A percentile compares a stretch with the other conserved stretches of the same genome.
These are phyloP conservation scores for Funneliformis mosseae DNA, from an alignment of 192 early-diverging fungal genomes.

Conservation along the genomic window DNA sequence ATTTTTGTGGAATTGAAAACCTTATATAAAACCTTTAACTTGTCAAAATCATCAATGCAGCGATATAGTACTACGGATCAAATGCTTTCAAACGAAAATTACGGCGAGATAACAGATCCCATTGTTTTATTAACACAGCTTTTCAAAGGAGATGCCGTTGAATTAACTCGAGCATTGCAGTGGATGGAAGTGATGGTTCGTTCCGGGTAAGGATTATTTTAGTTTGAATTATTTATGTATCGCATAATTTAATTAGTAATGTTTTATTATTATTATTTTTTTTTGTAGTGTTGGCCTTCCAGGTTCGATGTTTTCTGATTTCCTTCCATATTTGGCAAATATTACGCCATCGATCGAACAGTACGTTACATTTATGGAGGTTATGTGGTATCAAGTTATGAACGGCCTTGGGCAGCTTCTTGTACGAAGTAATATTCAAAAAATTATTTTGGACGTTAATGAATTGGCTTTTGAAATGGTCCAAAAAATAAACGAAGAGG, in stretches of 20 bases:
- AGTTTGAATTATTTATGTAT: background rate
- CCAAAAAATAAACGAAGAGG: slow-evolving; percentile 30
- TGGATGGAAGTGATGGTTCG: slow-evolving; percentile 46
- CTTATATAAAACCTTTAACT: slow-evolving; percentile 19
- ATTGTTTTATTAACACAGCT: slow-evolving; percentile 33
- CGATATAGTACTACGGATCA: slow-evolving; percentile 9
- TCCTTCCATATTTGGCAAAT: slow-evolving; percentile 35
- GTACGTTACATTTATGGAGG: slow-evolving; percentile 37
- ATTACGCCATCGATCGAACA: slow-evolving; percentile 31
- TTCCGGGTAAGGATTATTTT: slow-evolving; percentile 36
- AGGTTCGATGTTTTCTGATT: slow-evolving; percentile 36
- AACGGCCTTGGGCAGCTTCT: slow-evolving; percentile 35
- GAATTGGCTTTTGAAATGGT: slow-evolving; percentile 36
- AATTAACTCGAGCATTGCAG: slow-evolving; percentile 39
- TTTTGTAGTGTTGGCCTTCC: slow-evolving; percentile 44
- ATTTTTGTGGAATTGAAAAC: slow-evolving; percentile 26
- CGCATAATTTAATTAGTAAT: background rate
- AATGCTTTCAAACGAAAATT: background rate
- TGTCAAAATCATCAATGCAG: background rate
- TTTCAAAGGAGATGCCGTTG: slow-evolving; percentile 35
- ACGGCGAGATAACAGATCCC: slow-evolving; percentile 29
- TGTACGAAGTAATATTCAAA: slow-evolving; percentile 35
- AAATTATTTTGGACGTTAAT: slow-evolving; percentile 43
- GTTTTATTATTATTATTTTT: background rate
- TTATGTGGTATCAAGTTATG: slow-evolving; percentile 49